Percentiles rank a stretch among this genome's conserved stretches.
These are phyloP conservation scores for Dendrobium huoshanense DNA, from an alignment of 106 monocot genomes.

Conservation along the genomic window DNA sequence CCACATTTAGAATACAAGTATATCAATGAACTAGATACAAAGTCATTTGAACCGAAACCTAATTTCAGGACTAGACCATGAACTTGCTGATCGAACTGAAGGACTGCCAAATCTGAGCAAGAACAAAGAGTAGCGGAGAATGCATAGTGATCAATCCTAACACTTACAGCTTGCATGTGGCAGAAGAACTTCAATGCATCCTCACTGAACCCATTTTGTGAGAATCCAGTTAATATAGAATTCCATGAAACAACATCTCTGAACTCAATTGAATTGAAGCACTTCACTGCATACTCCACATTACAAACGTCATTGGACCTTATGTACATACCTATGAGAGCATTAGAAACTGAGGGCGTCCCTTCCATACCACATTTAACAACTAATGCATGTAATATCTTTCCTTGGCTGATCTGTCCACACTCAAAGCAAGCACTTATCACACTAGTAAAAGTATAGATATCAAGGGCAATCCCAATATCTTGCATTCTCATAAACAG, in stretches of 20 bases:
- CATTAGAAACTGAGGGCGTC: conserved; percentile 38
- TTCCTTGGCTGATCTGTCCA: conserved; percentile 26
- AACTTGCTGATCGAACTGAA: conserved; percentile 53
- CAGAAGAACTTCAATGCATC: conserved; percentile 63
- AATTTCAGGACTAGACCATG: conserved; percentile 39
- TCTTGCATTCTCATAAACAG: conserved; percentile 43
- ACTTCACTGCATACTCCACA: conserved; percentile 51
- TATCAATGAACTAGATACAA: conserved; percentile 66
- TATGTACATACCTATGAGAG: conserved; percentile 60
- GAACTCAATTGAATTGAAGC: conserved; percentile 40
- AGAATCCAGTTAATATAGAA: conserved; percentile 58
- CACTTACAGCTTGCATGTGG: conserved; percentile 29
- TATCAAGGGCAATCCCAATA: conserved; percentile 27
- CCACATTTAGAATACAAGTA: conserved; percentile 82
- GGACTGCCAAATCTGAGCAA: conserved; percentile 66
- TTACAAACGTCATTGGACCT: conserved; percentile 19
- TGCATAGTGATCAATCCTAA: conserved; percentile 48
- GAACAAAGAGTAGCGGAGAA: conserved; percentile 56
- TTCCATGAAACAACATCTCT: conserved; percentile 74
- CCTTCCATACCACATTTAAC: conserved; percentile 40
- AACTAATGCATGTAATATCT: conserved; percentile 37
- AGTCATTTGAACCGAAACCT: conserved; percentile 49
- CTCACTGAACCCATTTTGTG: conserved; percentile 45
- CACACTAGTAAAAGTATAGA: conserved; percentile 63
- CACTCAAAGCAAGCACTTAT: conserved; percentile 46